Evolutionary conservation across 495 filamentous ascomycete species (phyloP), one percentile per base, ranked within the genome.

Genomic region (Penicillium pancosmium): DNA sequence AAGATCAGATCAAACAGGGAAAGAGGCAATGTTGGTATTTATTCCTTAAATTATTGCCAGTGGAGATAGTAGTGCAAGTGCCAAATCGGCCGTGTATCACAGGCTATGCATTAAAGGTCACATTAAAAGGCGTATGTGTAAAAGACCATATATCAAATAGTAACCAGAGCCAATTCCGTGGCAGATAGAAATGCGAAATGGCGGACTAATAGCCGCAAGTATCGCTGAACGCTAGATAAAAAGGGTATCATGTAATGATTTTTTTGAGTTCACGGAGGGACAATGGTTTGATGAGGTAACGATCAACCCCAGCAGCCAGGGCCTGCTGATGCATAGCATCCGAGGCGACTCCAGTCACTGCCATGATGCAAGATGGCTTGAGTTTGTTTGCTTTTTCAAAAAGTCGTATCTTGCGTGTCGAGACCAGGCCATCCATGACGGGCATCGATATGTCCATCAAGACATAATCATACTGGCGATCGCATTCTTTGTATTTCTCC

Each of bases 381-480:
- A 68, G 38, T 0, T 52, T 50, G 5, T 61, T 52, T 34, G 71
- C 61, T 31, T 73, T 62, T 57, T 87, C 84, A 34, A 80, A 76
- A 44, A 75, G 72, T 7, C 85, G 75, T 35, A 86, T 87, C 52
- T 80, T 77, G 21, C 79, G 67, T 0, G 83, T 84, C 15, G 83
- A 80, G 31, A 82, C 80, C 15, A 86, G 80, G 0, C 84, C 84
- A 57, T 86, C 78, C 84, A 87, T 88, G 12, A 86, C 70, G 0
- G 86, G 86, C 87, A 90, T 90, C 47, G 80, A 82, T 7, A 89
- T 82, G 60, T 88, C 79, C 85, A 88, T 87, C 18, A 87, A 71
- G 1, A 88, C 76, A 35, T 82, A 75, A 55, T 84, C 76, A 56
- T 81, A 82, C 25, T 31, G 61, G 3, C 50, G 55, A 10, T 48